Conservation (phyloP, 2,329 filamentous ascomycete species). For the Ambrosiella cleistominuta region DNA sequence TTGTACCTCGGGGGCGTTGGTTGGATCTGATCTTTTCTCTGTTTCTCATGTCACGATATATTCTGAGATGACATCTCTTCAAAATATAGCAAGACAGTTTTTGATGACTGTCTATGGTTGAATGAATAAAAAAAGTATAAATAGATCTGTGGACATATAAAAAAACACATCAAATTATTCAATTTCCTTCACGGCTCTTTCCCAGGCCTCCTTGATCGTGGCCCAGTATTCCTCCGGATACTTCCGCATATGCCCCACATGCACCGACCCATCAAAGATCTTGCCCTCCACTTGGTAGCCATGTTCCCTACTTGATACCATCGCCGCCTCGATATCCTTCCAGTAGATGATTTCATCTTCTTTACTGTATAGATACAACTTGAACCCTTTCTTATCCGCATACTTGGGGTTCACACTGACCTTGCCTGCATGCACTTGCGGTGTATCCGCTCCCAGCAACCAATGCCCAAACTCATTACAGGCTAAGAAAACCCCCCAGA, state of each 20-base stretch:
- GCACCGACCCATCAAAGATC: slow-evolving; percentile 38
- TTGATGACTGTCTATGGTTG: too few relatives aligned
- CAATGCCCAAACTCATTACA: slow-evolving; percentile 20
- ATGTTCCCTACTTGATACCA: slow-evolving; percentile 26
- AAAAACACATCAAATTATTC: not conserved
- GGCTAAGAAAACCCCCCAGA: slow-evolving; percentile 29
- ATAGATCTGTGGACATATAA: not conserved
- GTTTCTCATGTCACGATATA: not conserved
- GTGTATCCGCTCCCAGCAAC: slow-evolving; percentile 22
- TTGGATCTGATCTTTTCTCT: not conserved
- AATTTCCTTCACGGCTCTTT: not conserved
- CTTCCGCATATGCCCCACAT: slow-evolving; percentile 43
- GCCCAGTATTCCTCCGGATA: slow-evolving; percentile 42
- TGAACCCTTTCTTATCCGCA: slow-evolving; percentile 23
- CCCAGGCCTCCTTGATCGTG: slow-evolving; percentile 8
- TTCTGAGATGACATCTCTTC: not conserved
- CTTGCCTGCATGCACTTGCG: slow-evolving; percentile 23
- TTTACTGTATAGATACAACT: slow-evolving; percentile 41
- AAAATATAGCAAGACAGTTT: not conserved
- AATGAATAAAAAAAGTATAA: not conserved
- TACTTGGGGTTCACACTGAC: slow-evolving; percentile 18
- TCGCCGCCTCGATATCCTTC: slow-evolving; percentile 38
- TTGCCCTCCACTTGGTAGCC: slow-evolving; percentile 34
- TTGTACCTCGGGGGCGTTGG: not conserved
- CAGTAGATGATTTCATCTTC: slow-evolving; percentile 38